Evolutionary conservation across 225 moss, liverwort and hornwort species (phyloP).

Genomic region (Pseudoscleropodium purum): DNA sequence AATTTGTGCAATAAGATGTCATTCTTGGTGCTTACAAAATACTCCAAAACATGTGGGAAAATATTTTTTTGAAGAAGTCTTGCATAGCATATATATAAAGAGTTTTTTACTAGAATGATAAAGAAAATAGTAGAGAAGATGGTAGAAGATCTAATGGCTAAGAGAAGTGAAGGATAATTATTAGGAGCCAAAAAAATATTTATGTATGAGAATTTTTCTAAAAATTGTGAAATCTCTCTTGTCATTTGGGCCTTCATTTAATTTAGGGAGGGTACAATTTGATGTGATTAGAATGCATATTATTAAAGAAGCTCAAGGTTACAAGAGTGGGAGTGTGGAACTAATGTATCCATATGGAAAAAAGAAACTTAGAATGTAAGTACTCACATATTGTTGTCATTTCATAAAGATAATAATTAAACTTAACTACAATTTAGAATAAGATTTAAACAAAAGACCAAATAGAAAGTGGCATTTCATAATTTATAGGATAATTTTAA

Average conservation of each 20-base stretch:
- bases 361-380: neutral
- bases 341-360: neutral
- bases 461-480: neutral
- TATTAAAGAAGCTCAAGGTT: neutral
- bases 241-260: neutral
- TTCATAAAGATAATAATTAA: neutral
- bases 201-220: neutral
- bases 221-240: neutral
- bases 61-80: no score
- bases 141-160: neutral
- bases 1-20: neutral
- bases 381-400: neutral
- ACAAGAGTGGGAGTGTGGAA: no score
- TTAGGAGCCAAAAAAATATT: neutral
- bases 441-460: neutral
- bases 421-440: neutral
- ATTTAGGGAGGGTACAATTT: neutral
- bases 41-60: neutral
- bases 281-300: neutral
- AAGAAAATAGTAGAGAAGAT: neutral
- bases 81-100: neutral
- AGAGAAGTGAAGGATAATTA: neutral
- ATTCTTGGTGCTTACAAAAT: rapidly evolving
- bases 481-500: neutral
- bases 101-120: neutral